phyloP scores from a whole-genome alignment of 169 alveolate species.

The Cystoisospora suis region DNA sequence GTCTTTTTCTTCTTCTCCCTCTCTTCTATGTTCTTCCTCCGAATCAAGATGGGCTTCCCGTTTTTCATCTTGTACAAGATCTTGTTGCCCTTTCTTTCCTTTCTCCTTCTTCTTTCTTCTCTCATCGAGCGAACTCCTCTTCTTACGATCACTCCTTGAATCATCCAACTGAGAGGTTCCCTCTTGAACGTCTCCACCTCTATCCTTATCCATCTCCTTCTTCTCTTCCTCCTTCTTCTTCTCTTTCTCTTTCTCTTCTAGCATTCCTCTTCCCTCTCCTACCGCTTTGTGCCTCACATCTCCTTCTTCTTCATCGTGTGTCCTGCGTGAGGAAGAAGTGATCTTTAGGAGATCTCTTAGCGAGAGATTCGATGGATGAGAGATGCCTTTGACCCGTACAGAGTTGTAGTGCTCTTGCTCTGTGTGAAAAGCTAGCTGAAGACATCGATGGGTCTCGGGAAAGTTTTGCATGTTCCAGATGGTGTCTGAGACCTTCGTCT shows the following conservation, averaged over 20 bases:
- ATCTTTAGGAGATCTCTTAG: background rate
- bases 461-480: slow-evolving; percentile 51
- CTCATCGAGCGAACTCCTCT: background rate
- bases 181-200: background rate
- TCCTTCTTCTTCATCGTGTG: background rate
- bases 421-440: slow-evolving; percentile 42
- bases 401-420: slow-evolving; percentile 46
- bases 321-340: background rate
- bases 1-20: background rate
- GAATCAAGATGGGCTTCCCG: background rate
- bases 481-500: background rate
- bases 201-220: background rate
- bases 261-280: background rate
- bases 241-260: background rate
- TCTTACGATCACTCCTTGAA: background rate
- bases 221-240: background rate
- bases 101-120: background rate
- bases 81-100: background rate
- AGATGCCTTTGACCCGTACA: background rate
- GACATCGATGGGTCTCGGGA: background rate
- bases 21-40: background rate
- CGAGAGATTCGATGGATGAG: slow-evolving; percentile 1
- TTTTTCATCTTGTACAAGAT: background rate
- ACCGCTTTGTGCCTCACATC: background rate
- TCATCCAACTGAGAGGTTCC: background rate